Conservation (phyloP, 2,329 filamentous ascomycete species). For the Monilinia vaccinii-corymbosi region DNA sequence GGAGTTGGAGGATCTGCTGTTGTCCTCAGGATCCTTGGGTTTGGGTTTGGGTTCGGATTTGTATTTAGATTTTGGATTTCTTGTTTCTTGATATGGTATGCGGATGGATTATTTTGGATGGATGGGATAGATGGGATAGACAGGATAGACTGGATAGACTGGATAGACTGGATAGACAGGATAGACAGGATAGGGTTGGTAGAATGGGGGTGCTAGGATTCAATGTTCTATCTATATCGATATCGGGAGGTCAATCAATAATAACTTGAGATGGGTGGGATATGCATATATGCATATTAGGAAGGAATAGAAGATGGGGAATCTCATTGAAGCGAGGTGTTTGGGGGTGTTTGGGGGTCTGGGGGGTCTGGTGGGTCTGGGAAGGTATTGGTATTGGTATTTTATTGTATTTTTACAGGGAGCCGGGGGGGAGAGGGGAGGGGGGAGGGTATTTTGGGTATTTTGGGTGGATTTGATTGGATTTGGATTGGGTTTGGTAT, state of each 20-base stretch:
- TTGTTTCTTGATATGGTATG: neutral
- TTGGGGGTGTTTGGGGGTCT: neutral
- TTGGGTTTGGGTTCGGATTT: neutral
- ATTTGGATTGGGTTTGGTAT: too few relatives aligned
- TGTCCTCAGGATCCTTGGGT: neutral
- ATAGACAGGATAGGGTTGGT: too few relatives aligned
- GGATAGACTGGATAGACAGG: neutral
- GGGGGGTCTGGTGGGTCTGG: neutral
- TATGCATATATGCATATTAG: too few relatives aligned
- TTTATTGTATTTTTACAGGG: too few relatives aligned
- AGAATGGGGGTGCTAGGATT: too few relatives aligned
- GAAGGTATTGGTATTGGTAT: too few relatives aligned
- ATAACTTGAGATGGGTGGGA: too few relatives aligned
- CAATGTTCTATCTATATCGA: too few relatives aligned
- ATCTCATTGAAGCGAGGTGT: neutral
- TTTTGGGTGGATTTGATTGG: too few relatives aligned
- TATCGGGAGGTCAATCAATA: too few relatives aligned
- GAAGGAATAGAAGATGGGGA: neutral
- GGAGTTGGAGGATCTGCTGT: neutral
- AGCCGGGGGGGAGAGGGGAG: too few relatives aligned
- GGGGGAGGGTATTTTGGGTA: too few relatives aligned
- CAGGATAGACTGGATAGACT: neutral
- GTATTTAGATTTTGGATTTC: neutral
- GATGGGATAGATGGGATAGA: neutral
- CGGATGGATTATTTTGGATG: neutral